Base-by-base conservation (phyloP, 768 basidiomycete species). In the Auricularia sp. region DNA sequence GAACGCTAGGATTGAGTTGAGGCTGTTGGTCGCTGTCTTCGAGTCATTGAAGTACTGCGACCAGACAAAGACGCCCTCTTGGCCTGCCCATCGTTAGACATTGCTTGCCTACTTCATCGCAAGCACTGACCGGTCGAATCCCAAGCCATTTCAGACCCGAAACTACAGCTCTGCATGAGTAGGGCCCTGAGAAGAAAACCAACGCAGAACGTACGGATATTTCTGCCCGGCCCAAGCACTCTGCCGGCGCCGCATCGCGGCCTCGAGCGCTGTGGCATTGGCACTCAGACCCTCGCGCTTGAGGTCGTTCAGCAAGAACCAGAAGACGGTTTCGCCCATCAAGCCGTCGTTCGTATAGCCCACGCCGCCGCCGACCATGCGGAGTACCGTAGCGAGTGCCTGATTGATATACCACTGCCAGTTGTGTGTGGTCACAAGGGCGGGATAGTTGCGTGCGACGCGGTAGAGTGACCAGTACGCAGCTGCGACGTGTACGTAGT, bases 101-200 rank as follows among this genome's bases (percentile, higher is more conserved):
- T 3, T 3, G 18, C 44, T 45, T 18, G 18, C 2, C 3, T 45
- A 18, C 10, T 51, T 16, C 47, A 18, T 18, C 5, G 18, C 5
- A 16, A 21, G 18, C 21, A 21, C 47, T 13, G 82, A 10, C 83
- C 83, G 3, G 83, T 83, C 24, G 73, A 75, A 66, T 75, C 75
- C 82, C 82, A 83, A 10, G 82, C 82, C 82, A 83, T 83, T 69
- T 85, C 83, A 3, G 82, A 83, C 5, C 83, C 83, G 66, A 83
- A 83, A 51, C 82, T 83, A 65, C 5, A 7, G 3, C 16, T 58
- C 18, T 36, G 65, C 61, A 18, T 65, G 14, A 37, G 65, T 39
- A 67, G 39, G 18, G 10, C 18, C 2, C 37, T 51, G 18, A 33
- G 29, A 10, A 54, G 63, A 54, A 21, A 66, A 37, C 18, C 44